Evolutionary conservation across 2,329 filamentous ascomycete species (phyloP), one percentile per base, ranked within the genome.

Genomic region (Aureobasidium sp.): DNA sequence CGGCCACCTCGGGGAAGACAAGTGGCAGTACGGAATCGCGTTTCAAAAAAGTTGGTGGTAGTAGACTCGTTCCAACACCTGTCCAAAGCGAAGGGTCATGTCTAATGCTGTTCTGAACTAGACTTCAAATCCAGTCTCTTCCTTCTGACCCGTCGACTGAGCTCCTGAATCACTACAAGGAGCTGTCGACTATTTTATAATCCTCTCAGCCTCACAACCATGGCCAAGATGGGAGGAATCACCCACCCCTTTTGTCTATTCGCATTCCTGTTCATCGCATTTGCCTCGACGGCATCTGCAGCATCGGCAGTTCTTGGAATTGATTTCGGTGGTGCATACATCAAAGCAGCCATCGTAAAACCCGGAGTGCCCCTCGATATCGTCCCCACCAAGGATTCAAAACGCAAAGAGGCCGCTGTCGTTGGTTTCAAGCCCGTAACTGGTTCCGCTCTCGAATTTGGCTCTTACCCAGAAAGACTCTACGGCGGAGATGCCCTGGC

Each of bases 281-380:
- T 85, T 68, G 76, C 78, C 25, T 77, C 78, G 64, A 81, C 82
- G 58, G 81, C 84, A 62, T 83, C 82, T 62, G 85, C 83, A 61
- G 83, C 83, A 41, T 85, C 90, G 9, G 90, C 91, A 59, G 92
- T 97, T 20, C 81, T 99, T 25, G 94, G 94, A 66, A 84, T 99
- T 70, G 94, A 99, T 76, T 82, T 99, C 61, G 94, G 94, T 68
- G 97, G 94, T 62, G 91, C 96, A 75, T 97, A 96, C 78, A 89
- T 99, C 79, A 99, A 97, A 80, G 93, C 93, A 31, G 87, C 90
- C 15, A 84, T 99, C 45, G 93, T 99, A 65, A 97, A 97, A 78
- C 94, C 94, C 2, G 94, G 94, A 64, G 93, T 96, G 58, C 94
- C 94, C 12, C 90, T 99, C 73, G 94, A 99, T 68, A 97, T 99